These are phyloP conservation scores for Balansia obtecta DNA, from an alignment of 2,329 filamentous ascomycete genomes.

Conservation along the genomic window DNA sequence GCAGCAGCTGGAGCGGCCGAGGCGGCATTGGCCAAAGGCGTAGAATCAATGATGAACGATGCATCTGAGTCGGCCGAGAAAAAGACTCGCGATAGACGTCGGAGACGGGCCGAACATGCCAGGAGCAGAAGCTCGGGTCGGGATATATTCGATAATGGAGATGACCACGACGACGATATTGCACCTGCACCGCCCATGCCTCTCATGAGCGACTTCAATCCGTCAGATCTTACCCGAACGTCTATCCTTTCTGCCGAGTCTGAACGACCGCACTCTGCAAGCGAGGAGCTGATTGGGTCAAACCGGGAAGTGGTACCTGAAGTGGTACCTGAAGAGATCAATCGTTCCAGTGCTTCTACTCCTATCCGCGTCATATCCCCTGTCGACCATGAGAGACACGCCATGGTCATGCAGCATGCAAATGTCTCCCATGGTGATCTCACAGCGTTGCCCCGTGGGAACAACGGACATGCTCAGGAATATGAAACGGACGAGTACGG, in stretches of 20 bases:
- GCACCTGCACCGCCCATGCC: conserved; percentile 67
- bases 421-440: conserved; percentile 49
- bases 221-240: conserved; percentile 76
- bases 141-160: conserved; percentile 33
- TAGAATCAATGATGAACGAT: conserved; percentile 23
- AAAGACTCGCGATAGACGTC: conserved; percentile 37
- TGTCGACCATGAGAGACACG: conserved; percentile 38
- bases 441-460: conserved; percentile 37
- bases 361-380: conserved; percentile 48
- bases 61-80: conserved; percentile 35
- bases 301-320: conserved; percentile 48
- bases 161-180: conserved; percentile 35
- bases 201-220: conserved; percentile 71
- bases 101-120: conserved; percentile 37
- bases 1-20: conserved; percentile 33
- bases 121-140: conserved; percentile 30
- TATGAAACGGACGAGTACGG: conserved; percentile 35
- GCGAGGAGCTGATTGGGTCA: conserved; percentile 38
- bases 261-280: conserved; percentile 58
- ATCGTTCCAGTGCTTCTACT: conserved; percentile 47
- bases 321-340: conserved; percentile 49
- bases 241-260: conserved; percentile 78
- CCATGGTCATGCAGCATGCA: conserved; percentile 55
- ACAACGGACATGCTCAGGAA: conserved; percentile 31
- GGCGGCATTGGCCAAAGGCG: conserved; percentile 21